Percentiles rank a stretch among this genome's conserved stretches.
Evolutionary conservation across 1,139 yeast species (phyloP).

Genomic region (Blastobotrys capitulatus): DNA sequence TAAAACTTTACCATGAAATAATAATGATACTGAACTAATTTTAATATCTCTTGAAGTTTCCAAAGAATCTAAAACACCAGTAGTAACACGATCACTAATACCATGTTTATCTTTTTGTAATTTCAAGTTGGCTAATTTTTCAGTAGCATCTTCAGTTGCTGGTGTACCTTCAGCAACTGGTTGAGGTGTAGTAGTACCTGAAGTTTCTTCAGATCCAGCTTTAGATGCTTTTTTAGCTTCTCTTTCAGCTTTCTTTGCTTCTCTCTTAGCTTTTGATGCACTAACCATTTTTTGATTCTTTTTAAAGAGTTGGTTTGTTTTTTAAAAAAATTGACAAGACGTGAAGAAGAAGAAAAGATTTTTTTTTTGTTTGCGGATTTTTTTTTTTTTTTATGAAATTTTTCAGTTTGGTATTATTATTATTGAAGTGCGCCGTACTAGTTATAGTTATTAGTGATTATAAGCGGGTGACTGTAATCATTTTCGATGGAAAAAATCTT

Average conservation of each 20-base stretch:
- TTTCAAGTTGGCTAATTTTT: conserved; percentile 79
- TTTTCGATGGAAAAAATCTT: neutral
- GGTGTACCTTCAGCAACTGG: conserved; percentile 37
- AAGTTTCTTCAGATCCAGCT: conserved; percentile 48
- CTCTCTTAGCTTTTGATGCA: conserved; percentile 93
- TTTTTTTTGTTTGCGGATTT: neutral
- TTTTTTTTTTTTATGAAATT: neutral
- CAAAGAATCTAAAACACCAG: conserved; percentile 92
- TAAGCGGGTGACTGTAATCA: no score
- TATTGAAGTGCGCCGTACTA: no score
- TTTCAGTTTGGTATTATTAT: neutral
- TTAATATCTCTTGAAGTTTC: conserved; percentile 91
- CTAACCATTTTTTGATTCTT: conserved; percentile 41
- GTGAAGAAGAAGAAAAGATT: neutral
- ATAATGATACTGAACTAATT: conserved; percentile 79
- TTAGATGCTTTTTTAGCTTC: conserved; percentile 56
- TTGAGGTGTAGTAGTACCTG: conserved; percentile 19
- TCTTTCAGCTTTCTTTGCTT: conserved; percentile 61
- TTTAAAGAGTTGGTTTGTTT: no score
- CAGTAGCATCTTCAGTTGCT: conserved; percentile 47
- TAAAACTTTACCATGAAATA: conserved; percentile 96
- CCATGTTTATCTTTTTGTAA: conserved; percentile 93
- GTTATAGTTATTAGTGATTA: no score
- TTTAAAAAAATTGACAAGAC: neutral
- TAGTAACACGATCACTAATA: conserved; percentile 92